phyloP scores from a whole-genome alignment of 805 yeast genomes.

The Hanseniaspora hatyaiensis region DNA sequence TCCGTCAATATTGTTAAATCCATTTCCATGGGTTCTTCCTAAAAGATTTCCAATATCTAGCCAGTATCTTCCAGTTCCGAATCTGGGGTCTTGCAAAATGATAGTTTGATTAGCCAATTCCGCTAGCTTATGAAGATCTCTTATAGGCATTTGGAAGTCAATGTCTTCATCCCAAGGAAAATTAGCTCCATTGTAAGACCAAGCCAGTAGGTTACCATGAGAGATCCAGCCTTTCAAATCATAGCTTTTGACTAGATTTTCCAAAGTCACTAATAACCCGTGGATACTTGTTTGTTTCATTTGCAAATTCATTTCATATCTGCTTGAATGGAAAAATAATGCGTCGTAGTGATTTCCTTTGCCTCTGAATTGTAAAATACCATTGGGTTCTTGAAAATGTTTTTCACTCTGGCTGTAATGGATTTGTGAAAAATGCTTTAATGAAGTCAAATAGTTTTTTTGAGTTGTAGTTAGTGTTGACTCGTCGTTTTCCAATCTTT shows the following conservation, averaged over 20 bases:
- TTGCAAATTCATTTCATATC: conserved; percentile 31
- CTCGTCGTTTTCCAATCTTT: conserved; percentile 22
- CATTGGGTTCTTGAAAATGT: conserved; percentile 29
- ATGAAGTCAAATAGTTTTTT: conserved; percentile 28
- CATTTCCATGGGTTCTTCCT: conserved; percentile 46
- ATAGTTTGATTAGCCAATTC: conserved; percentile 34
- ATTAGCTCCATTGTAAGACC: conserved; percentile 51
- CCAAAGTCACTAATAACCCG: conserved; percentile 41
- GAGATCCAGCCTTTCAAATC: conserved; percentile 50
- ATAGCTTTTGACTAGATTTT: conserved; percentile 36
- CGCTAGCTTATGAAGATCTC: conserved; percentile 37
- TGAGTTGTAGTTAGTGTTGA: conserved; percentile 24
- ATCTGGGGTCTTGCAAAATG: conserved; percentile 37
- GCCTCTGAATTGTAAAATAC: conserved; percentile 20
- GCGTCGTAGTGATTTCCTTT: conserved; percentile 42
- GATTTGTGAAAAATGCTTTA: conserved; percentile 26
- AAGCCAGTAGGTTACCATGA: conserved; percentile 52
- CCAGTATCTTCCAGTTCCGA: conserved; percentile 47
- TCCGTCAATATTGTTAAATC: conserved; percentile 56
- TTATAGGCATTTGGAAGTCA: conserved; percentile 52
- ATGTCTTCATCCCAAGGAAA: conserved; percentile 61
- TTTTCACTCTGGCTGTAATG: conserved; percentile 31
- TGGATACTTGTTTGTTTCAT: conserved; percentile 28
- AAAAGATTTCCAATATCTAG: conserved; percentile 43
- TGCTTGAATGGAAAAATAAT: conserved; percentile 45